Conservation (phyloP, 257 asterid species). For the Scutellaria minor region DNA sequence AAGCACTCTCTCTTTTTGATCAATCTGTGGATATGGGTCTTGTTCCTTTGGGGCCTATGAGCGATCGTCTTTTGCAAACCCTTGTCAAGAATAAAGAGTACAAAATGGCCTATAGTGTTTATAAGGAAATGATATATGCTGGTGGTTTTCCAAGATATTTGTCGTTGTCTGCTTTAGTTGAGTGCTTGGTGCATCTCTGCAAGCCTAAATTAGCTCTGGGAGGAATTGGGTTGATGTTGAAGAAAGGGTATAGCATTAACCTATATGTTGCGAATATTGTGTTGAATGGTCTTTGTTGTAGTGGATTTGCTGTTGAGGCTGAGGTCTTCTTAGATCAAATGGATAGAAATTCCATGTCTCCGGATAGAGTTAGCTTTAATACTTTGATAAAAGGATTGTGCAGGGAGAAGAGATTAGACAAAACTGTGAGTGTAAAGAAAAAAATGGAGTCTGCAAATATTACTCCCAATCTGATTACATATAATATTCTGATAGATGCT, state of each 20-base stretch:
- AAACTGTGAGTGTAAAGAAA: no score
- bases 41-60: constrained; percentile 45
- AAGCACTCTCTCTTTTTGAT: constrained; percentile 45
- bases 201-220: constrained; percentile 51
- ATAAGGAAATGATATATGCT: constrained; percentile 45
- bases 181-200: constrained; percentile 32
- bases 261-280: constrained; percentile 53
- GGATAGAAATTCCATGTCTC: no score
- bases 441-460: no score
- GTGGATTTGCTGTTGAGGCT: constrained; percentile 37
- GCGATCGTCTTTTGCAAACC: constrained; percentile 27
- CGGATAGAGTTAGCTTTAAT: no score
- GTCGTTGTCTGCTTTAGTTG: constrained; percentile 37
- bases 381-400: no score
- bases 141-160: constrained; percentile 44
- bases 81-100: constrained; percentile 52
- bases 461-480: no score
- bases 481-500: no score
- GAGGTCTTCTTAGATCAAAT: no score
- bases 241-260: constrained; percentile 54
- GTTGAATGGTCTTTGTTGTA: constrained; percentile 59
- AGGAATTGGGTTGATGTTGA: constrained; percentile 58
- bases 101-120: constrained; percentile 47
- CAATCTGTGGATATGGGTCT: constrained; percentile 48
- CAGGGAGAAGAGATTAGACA: no score